Evolutionary conservation across 1,284 basidiomycete genomes (phyloP), one percentile per base, ranked within the genome.

Genomic region (Ustilago tritici): DNA sequence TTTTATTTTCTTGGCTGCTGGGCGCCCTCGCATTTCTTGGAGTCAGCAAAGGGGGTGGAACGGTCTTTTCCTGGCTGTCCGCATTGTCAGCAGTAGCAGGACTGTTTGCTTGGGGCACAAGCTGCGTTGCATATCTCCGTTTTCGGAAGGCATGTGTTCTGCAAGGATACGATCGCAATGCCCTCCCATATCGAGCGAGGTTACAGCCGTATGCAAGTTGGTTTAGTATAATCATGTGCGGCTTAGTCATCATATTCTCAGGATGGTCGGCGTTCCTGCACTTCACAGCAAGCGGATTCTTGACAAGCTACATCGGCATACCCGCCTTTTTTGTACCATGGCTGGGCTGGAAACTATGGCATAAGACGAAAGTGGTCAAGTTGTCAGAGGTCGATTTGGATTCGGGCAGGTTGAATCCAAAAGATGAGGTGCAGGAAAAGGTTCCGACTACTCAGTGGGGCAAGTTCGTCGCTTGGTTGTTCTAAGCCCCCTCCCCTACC

Each of bases 91-190:
- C 91, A 10, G 90, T 90, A 23, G 88, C 89, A 9, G 92, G 92
- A 50, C 85, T 92, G 56, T 89, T 93, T 87, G 93, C 92, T 11
- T 96, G 94, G 94, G 92, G 92, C 80, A 93, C 90, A 55, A 93
- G 93, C 87, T 91, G 91, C 82, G 69, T 92, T 53, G 91, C 92
- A 6, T 94, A 92, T 87, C 84, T 93, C 60, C 90, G 89, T 86
- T 95, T 93, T 90, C 90, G 90, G 68, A 88, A 89, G 72, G 92
- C 91, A 17, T 86, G 90, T 83, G 88, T 88, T 78, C 85, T 81
- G n/a, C 92, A 92, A 80, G 90, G 90, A 17, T 86, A 90, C 75
- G 88, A 89, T 80, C 88, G 91, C 74, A 87, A 85, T 50, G 56
- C 35, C 2, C 61, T 85, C 11, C 89, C 84, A 46, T 93, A 88